These are phyloP conservation scores for Byssothecium circinans DNA, from an alignment of 2,329 filamentous ascomycete species.

Conservation along the genomic window DNA sequence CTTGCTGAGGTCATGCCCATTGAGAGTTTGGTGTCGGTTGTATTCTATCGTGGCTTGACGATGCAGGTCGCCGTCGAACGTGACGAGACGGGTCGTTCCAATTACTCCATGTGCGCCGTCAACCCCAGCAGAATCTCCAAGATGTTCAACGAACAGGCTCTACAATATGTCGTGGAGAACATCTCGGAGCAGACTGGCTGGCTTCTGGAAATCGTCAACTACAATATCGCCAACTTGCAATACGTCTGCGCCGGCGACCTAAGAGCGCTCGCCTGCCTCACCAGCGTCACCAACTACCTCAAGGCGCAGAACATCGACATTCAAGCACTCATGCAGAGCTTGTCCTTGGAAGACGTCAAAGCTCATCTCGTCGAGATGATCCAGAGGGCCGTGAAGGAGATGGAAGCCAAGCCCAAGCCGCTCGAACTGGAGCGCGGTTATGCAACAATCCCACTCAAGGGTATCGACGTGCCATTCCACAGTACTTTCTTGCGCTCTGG, in stretches of 20 bases:
- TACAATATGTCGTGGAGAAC: conserved; percentile 96
- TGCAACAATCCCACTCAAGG: conserved; percentile 92
- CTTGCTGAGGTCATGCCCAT: conserved; percentile 99
- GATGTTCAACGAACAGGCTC: conserved; percentile 96
- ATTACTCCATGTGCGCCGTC: conserved; percentile 99
- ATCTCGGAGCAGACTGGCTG: conserved; percentile 92
- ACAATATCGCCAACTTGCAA: conserved; percentile 73
- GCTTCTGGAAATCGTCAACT: conserved; percentile 99
- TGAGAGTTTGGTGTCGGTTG: conserved; percentile 94
- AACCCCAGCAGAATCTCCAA: conserved; percentile 98
- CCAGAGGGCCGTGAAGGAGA: conserved; percentile 81
- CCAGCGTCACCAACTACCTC: conserved; percentile 88
- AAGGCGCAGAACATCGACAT: conserved; percentile 98
- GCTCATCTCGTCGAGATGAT: conserved; percentile 89
- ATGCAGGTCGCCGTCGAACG: conserved; percentile 99
- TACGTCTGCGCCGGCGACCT: conserved; percentile 70
- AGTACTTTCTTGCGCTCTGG: conserved; percentile 96
- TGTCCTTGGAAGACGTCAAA: conserved; percentile 89
- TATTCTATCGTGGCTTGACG: conserved; percentile 97
- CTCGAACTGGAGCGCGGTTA: conserved; percentile 92
- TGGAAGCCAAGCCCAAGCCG: conserved; percentile 83
- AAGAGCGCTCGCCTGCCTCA: conserved; percentile 66
- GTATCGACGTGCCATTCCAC: conserved; percentile 99
- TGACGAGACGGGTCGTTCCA: conserved; percentile 87
- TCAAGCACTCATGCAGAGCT: conserved; percentile 82